phyloP scores from a whole-genome alignment of 208 protist genomes.

The Endotrypanum monterogeii region DNA sequence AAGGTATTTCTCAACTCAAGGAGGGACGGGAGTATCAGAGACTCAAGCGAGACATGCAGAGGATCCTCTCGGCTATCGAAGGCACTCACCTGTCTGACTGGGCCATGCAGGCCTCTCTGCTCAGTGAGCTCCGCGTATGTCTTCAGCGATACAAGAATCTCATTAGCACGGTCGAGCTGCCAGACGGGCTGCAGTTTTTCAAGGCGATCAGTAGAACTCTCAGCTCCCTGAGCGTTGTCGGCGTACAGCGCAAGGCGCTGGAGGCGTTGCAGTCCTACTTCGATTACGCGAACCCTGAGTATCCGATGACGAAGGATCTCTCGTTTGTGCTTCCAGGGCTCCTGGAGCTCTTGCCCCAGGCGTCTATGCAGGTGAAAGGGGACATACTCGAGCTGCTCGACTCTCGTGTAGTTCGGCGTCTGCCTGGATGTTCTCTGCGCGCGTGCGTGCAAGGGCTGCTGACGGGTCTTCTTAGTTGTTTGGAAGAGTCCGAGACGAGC shows the following conservation, averaged over 20 bases:
- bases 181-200: constrained; percentile 39
- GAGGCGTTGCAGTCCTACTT: constrained; percentile 47
- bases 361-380: constrained; percentile 35
- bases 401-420: constrained; percentile 23
- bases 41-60: constrained; percentile 18
- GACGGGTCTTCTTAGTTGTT: constrained; percentile 38
- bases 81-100: constrained; percentile 24
- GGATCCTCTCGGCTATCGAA: constrained; percentile 20
- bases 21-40: constrained; percentile 18
- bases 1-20: constrained; percentile 10
- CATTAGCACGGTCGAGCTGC: constrained; percentile 33
- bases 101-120: constrained; percentile 21
- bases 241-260: constrained; percentile 74
- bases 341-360: constrained; percentile 29
- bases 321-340: constrained; percentile 18
- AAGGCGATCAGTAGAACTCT: constrained; percentile 47
- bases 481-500: constrained; percentile 66
- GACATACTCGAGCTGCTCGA: constrained; percentile 25
- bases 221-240: constrained; percentile 51
- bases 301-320: constrained; percentile 30
- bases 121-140: constrained; percentile 24
- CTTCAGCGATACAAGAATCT: constrained; percentile 21
- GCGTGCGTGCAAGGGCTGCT: constrained; percentile 43
- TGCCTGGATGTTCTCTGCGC: constrained; percentile 25
- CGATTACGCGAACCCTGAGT: constrained; percentile 21